Evolutionary conservation across 1,284 basidiomycete species (phyloP), one percentile per base, ranked within the genome.

Genomic region (Ustilago lituana): DNA sequence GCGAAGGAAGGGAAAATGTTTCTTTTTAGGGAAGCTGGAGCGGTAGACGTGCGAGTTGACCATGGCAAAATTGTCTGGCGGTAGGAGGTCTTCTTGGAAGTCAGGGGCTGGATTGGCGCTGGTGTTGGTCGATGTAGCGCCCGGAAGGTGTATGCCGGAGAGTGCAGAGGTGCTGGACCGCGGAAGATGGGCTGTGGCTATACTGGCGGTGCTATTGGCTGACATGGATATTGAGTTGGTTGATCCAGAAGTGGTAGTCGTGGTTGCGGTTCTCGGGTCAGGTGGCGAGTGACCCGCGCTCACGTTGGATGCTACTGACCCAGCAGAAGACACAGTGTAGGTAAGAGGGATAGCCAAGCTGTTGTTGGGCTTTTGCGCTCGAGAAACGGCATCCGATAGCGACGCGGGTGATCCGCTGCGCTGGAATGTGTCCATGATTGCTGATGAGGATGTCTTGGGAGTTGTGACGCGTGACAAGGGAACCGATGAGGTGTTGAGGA

Each of bases 1-100:
- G 63, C 84, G 83, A 58, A 87, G 79, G 66, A 86, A 87, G 29
- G 83, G 78, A 66, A 86, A 87, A 70, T 87, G 84, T 59, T 85
- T 83, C 71, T 84, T 84, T 57, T 85, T 84, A 10, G 86, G 86
- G 60, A 87, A 87, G 8, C 82, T 83, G 46, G 80, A 83, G 14
- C 86, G 79, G 68, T 86, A 87, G 15, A 87, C 82, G 17, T 84
- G 84, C 5, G 82, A 79, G 29, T 82, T 81, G 54, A 85, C 83
- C 79, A 82, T 69, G 78, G 84, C 55, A 68, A 81, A 81, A 51
- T 81, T 81, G 38, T 81, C 80, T 4, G 80, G 80, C 22, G 80
- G 80, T 4, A 79, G 49, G 6, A 81, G 55, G 17, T 71, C 68
- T 51, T 61, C 64, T 29, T 67, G 63, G 15, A 59, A 64, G 27